Base-by-base conservation (phyloP, 257 asterid species). In the Penstemon davidsonii region DNA sequence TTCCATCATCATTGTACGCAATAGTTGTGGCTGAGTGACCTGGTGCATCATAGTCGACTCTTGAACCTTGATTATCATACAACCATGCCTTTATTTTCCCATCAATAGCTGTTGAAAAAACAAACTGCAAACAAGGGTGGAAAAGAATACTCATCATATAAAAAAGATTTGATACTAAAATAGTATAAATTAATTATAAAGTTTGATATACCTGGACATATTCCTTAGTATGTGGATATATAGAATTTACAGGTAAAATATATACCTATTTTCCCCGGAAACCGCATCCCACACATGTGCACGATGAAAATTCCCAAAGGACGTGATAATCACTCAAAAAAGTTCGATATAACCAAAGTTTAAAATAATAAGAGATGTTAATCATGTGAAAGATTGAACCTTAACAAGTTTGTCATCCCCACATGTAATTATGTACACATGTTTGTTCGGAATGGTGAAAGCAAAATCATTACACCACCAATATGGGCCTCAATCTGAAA, bases 71-170 rank as follows among this genome's bases (percentile, higher is more conserved):
- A 57, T 70, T 77, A 68, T 85, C 91, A n/a, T 85, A 85, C 78
- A 85, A 69, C 91, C 91, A 85, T 56, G 91, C 91, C 77, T 85
- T 83, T 77, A 83, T 85, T 75, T 83, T 85, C 12, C 91, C 91
- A 75, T 83, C 88, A 66, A 82, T 83, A 49, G 85, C 84, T 49
- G 86, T 83, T 62, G 88, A 75, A 73, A 85, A 85, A 62, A 85
- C 81, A 78, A 83, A 85, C 91, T 85, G 82, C 43, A n/a, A 40
- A 25, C 63, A 40, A 57, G 42, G 42, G 55, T 47, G 41, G 53
- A 62, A 49, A 55, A 11, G 4, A 72, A 64, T 15, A 72, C 45
- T 11, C 63, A 46, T 46, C 56, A 69, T 61, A 41, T 66, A 57
- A 55, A 67, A n/a, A 61, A 54, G 3, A 5, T 60, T 7, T 39